Conservation (phyloP, 2,329 filamentous ascomycete genomes). For the Fusarium abutilonis region DNA sequence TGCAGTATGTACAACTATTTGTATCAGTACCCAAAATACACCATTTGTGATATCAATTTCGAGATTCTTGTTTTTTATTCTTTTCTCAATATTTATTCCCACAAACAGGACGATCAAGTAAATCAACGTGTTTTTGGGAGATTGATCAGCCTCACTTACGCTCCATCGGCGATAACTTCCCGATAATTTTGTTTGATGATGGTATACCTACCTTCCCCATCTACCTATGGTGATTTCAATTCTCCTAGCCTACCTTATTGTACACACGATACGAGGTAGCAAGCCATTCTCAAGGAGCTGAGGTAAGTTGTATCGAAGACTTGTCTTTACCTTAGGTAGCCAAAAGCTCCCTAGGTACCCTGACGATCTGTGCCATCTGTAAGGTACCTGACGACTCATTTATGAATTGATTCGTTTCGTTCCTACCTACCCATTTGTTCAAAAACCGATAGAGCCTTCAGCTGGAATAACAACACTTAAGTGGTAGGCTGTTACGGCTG, state of each 20-base stretch:
- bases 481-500: background rate
- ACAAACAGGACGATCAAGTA: background rate
- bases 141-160: background rate
- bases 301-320: background rate
- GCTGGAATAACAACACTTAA: background rate
- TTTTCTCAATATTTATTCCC: background rate
- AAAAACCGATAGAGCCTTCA: constrained; percentile 3
- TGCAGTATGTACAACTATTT: constrained; percentile 42
- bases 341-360: background rate
- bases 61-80: background rate
- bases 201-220: background rate
- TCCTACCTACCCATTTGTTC: background rate
- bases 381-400: background rate
- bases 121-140: no score
- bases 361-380: background rate
- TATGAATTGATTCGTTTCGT: background rate
- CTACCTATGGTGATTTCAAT: no score
- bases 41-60: constrained; percentile 6
- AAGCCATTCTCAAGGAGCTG: background rate
- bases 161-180: background rate
- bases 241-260: no score
- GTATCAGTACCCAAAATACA: constrained; percentile 37
- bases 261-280: background rate
- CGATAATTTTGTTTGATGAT: background rate
- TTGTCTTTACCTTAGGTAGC: background rate